A percentile compares a stretch with the other conserved stretches of the same genome.
These are phyloP conservation scores for Scortechinia acanthostroma DNA, from an alignment of 2,329 filamentous ascomycete species.

Conservation along the genomic window DNA sequence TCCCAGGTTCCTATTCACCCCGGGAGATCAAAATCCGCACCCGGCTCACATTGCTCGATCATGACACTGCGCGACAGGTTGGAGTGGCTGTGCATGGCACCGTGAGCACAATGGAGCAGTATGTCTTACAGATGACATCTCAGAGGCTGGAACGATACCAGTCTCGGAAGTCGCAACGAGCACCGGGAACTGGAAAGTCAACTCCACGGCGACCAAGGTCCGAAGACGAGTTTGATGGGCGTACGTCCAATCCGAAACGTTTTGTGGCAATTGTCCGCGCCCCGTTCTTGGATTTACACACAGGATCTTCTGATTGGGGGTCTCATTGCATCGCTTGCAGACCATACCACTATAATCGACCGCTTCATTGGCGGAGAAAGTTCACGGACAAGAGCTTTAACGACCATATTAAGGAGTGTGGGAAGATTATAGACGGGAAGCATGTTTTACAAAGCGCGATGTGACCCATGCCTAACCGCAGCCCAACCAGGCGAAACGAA, in stretches of 20 bases:
- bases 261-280: constrained; percentile 9
- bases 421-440: constrained; percentile 8
- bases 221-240: no score
- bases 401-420: constrained; percentile 9
- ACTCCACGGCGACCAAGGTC: no score
- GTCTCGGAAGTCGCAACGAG: no score
- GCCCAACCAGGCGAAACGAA: no score
- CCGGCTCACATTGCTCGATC: not conserved
- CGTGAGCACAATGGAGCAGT: not conserved
- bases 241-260: no score
- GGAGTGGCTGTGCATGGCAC: not conserved
- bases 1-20: not conserved
- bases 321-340: constrained; percentile 9
- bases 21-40: not conserved
- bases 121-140: no score
- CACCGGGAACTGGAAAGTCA: no score
- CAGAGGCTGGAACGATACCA: no score
- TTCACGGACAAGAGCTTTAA: constrained; percentile 7
- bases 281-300: constrained; percentile 5
- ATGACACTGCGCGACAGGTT: not conserved
- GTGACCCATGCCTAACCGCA: no score
- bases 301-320: constrained; percentile 7
- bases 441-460: no score
- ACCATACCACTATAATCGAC: constrained; percentile 7
- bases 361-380: constrained; percentile 9